Conservation (phyloP, 2,329 filamentous ascomycete genomes). For the Sporothrix inflata region DNA sequence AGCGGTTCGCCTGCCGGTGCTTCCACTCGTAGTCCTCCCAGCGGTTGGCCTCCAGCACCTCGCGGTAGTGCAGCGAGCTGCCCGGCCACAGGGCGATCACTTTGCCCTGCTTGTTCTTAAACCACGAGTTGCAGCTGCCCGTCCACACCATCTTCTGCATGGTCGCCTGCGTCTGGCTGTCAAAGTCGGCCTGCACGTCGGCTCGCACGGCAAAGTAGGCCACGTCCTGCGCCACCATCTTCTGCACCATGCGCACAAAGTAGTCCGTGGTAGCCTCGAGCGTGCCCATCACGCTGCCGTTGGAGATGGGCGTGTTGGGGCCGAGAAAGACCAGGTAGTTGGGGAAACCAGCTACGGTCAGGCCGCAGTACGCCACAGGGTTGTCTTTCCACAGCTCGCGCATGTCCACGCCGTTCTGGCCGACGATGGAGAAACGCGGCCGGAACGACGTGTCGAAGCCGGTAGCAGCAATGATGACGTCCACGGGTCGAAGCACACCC, state of each 20-base stretch:
- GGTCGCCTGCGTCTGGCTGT: constrained; percentile 46
- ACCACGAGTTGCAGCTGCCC: constrained; percentile 49
- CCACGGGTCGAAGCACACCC: constrained; percentile 53
- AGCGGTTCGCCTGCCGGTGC: constrained; percentile 34
- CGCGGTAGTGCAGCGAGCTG: constrained; percentile 52
- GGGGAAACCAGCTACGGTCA: not conserved
- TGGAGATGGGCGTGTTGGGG: constrained; percentile 6
- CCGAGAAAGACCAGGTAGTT: constrained; percentile 18
- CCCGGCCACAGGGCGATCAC: constrained; percentile 49
- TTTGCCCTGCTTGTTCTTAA: constrained; percentile 47
- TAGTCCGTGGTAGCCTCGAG: constrained; percentile 39
- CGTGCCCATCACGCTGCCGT: constrained; percentile 30
- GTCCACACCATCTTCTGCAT: constrained; percentile 50
- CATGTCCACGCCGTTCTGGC: constrained; percentile 39
- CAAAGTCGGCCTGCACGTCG: constrained; percentile 51
- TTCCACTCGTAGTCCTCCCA: constrained; percentile 38
- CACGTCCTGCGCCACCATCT: constrained; percentile 35
- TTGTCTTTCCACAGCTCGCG: not conserved
- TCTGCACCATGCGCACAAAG: constrained; percentile 37
- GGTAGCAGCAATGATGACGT: constrained; percentile 60
- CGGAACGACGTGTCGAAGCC: constrained; percentile 58
- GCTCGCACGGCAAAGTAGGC: constrained; percentile 34
- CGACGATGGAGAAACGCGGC: constrained; percentile 53
- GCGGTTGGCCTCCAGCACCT: constrained; percentile 42
- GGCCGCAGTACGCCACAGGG: not conserved